Conservation (phyloP, 2,329 filamentous ascomycete species). For the Trichoderma breve region DNA sequence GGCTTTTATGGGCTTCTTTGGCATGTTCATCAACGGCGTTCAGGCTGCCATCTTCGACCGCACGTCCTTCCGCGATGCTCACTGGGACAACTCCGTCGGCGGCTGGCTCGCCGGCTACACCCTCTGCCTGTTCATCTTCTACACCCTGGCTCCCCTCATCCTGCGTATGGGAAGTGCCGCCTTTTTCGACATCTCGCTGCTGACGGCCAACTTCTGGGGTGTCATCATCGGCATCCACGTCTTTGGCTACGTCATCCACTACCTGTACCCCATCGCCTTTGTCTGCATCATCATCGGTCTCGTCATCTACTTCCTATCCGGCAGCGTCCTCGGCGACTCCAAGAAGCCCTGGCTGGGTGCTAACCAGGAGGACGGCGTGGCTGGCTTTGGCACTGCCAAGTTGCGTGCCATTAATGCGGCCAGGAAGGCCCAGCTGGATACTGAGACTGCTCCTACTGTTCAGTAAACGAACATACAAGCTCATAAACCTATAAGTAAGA, state of each 20-base stretch:
- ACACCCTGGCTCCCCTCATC: constrained; percentile 80
- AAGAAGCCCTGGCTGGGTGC: constrained; percentile 93
- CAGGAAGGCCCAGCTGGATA: constrained; percentile 35
- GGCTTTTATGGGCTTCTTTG: constrained; percentile 85
- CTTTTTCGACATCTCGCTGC: constrained; percentile 92
- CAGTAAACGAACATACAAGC: background rate
- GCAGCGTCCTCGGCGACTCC: constrained; percentile 78
- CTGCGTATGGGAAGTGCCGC: constrained; percentile 87
- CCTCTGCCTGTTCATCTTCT: constrained; percentile 78
- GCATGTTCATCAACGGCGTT: constrained; percentile 84
- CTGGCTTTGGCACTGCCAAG: constrained; percentile 83
- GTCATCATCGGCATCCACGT: constrained; percentile 88
- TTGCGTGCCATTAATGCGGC: constrained; percentile 65
- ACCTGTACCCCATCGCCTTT: constrained; percentile 93
- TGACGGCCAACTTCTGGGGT: constrained; percentile 97
- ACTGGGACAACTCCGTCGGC: constrained; percentile 65
- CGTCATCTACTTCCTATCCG: constrained; percentile 82
- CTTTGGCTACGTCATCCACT: constrained; percentile 78
- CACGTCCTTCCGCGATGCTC: constrained; percentile 60
- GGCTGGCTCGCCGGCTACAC: constrained; percentile 93
- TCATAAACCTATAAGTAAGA: background rate
- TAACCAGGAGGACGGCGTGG: constrained; percentile 77
- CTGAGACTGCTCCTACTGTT: background rate
- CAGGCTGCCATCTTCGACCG: constrained; percentile 93
- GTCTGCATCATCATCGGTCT: constrained; percentile 86